phyloP scores from a whole-genome alignment of 2,329 filamentous ascomycete genomes.

The Macrophomina phaseolina region DNA sequence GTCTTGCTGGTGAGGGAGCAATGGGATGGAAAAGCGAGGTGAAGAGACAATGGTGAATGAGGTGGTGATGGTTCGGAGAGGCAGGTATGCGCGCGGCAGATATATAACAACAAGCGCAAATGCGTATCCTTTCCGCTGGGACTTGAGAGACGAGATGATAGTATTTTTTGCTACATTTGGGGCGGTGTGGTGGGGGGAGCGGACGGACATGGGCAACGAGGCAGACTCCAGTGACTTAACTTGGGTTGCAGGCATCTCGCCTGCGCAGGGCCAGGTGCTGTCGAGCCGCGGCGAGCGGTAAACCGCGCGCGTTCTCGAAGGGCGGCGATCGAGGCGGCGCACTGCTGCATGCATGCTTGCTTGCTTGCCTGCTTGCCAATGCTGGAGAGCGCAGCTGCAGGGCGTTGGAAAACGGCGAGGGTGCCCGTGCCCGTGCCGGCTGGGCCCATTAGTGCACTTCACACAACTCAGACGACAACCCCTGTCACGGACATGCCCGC shows the following conservation, averaged over 20 bases:
- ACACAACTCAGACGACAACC: not conserved
- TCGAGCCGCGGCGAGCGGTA: constrained; percentile 41
- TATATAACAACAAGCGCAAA: constrained; percentile 27
- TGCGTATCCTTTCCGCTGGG: constrained; percentile 22
- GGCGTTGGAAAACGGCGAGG: constrained; percentile 18
- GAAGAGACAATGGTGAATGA: constrained; percentile 14
- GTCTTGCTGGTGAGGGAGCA: not conserved
- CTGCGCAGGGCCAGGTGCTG: constrained; percentile 27
- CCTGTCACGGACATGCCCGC: constrained; percentile 12
- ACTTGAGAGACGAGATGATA: constrained; percentile 19
- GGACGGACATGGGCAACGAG: constrained; percentile 31
- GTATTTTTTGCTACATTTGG: constrained; percentile 38
- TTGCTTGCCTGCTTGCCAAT: constrained; percentile 23
- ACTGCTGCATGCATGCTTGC: constrained; percentile 20
- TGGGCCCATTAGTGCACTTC: not conserved
- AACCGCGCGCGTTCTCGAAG: constrained; percentile 36
- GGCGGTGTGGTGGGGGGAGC: constrained; percentile 39
- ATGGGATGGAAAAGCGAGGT: constrained; percentile 3
- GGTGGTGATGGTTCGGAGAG: constrained; percentile 30
- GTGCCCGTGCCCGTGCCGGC: constrained; percentile 14
- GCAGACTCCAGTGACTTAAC: constrained; percentile 30
- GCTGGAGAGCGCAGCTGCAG: constrained; percentile 23
- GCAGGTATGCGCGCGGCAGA: constrained; percentile 30
- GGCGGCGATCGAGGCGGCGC: constrained; percentile 24
- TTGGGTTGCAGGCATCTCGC: constrained; percentile 22